Percentiles rank a stretch among this genome's conserved stretches.
Evolutionary conservation across 371 early-diverging fungal genomes (phyloP).

Genomic region (Haplosporangium sp.): DNA sequence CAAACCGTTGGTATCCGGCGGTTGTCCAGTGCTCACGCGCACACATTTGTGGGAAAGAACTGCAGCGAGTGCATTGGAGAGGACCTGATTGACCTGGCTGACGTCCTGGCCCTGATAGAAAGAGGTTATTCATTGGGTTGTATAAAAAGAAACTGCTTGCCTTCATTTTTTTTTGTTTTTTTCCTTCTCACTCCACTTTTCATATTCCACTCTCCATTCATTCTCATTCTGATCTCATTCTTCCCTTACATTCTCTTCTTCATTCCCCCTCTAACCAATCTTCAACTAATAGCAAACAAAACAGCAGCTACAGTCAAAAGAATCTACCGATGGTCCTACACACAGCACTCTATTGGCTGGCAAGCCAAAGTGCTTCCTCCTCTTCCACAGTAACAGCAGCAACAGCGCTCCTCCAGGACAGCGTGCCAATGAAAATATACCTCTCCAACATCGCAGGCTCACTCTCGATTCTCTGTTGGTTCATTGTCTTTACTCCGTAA

Average conservation of each 20-base stretch:
- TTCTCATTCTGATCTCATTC: constrained; percentile 2
- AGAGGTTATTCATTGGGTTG: not conserved
- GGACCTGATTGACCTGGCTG: too few relatives aligned
- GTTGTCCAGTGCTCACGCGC: too few relatives aligned
- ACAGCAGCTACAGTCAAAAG: not conserved
- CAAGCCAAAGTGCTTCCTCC: constrained; percentile 24
- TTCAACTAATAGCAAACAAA: constrained; percentile 5
- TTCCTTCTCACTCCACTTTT: constrained; percentile 1
- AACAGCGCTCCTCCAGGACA: constrained; percentile 10
- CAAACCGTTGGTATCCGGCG: too few relatives aligned
- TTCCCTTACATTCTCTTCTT: not conserved
- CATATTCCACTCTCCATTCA: not conserved
- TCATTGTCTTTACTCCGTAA: constrained; percentile 78
- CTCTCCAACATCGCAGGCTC: constrained; percentile 59
- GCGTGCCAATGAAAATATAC: constrained; percentile 22
- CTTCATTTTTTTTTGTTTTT: constrained; percentile 1
- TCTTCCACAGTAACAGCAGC: not conserved
- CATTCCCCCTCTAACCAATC: not conserved
- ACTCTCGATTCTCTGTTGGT: constrained; percentile 71
- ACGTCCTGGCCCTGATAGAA: not conserved
- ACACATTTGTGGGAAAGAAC: too few relatives aligned
- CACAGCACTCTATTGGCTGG: constrained; percentile 45
- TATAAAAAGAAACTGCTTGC: not conserved
- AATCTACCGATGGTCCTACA: constrained; percentile 30
- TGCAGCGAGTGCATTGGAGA: too few relatives aligned